Evolutionary conservation across 179 eudicot species (phyloP), one percentile per base, ranked within the genome.

Genomic region (Dionaea muscipula): DNA sequence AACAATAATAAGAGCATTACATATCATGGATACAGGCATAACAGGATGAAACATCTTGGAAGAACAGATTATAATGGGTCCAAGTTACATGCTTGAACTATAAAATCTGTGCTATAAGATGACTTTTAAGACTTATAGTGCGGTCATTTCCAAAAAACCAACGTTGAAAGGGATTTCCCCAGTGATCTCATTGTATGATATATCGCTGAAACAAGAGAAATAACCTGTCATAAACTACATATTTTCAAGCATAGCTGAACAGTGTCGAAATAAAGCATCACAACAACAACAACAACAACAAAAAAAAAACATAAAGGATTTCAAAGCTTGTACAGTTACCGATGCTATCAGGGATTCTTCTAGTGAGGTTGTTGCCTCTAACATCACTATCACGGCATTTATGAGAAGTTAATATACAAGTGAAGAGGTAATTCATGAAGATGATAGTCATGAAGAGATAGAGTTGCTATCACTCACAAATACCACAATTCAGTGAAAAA

Each of bases 261-360:
- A n/a, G n/a, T n/a, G n/a, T n/a, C n/a, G n/a, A n/a, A n/a, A n/a
- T n/a, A n/a, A n/a, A n/a, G n/a, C n/a, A n/a, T n/a, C n/a, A n/a
- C n/a, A n/a, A n/a, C n/a, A n/a, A n/a, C n/a, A n/a, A n/a, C n/a
- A n/a, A n/a, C n/a, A n/a, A n/a, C n/a, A n/a, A 4, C 26, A 28
- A 15, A 18, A 43, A 7, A 51, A 21, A 37, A 49, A 65, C 79
- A 53, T 60, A 81, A 83, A 81, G 64, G 55, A 81, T 81, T 62
- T 81, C 86, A 45, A 81, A 81, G 68, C 78, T 81, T 39, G 86
- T 81, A 53, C 86, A 81, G 60, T 81, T 81, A 21, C 86, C 86
- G 58, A 81, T 81, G 73, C 55, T 78, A 4, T 73, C 75, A 15
- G 86, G 86, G 31, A 81, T 81, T n/a, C 76, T 61, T 15, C 86